These are phyloP conservation scores for Cryptococcus neoformans DNA, from an alignment of 1,284 basidiomycete genomes.

Conservation along the genomic window DNA sequence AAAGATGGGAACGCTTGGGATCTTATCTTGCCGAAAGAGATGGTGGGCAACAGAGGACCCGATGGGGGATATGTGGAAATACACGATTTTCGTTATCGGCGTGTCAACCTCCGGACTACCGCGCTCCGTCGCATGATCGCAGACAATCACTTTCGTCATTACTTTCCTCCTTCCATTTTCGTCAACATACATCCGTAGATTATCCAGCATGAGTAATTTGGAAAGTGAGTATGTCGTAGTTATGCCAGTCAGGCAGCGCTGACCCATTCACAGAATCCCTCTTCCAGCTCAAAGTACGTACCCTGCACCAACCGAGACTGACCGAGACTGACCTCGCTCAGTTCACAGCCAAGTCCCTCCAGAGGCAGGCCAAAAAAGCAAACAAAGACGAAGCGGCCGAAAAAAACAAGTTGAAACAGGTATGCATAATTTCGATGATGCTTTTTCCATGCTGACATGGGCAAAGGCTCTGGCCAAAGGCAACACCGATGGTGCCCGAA, in stretches of 20 bases:
- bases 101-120: background rate
- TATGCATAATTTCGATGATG: conserved; percentile 41
- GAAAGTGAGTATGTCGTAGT: conserved; percentile 65
- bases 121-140: no score
- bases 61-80: background rate
- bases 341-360: conserved; percentile 94
- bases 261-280: conserved; percentile 66
- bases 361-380: conserved; percentile 90
- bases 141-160: no score
- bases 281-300: conserved; percentile 83
- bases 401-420: conserved; percentile 88
- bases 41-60: background rate
- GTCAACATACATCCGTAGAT: no score
- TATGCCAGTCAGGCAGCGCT: background rate
- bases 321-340: conserved; percentile 42
- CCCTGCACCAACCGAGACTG: background rate
- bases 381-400: conserved; percentile 87
- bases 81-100: background rate
- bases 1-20: no score
- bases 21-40: background rate
- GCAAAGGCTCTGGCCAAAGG: conserved; percentile 88
- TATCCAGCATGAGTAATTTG: conserved; percentile 69
- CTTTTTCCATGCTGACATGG: background rate
- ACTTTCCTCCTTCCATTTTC: no score
- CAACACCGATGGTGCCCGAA: conserved; percentile 95